A percentile compares a stretch with the other conserved stretches of the same genome.
phyloP scores from a whole-genome alignment of 805 yeast genomes.

The Metschnikowia dekortorum region DNA sequence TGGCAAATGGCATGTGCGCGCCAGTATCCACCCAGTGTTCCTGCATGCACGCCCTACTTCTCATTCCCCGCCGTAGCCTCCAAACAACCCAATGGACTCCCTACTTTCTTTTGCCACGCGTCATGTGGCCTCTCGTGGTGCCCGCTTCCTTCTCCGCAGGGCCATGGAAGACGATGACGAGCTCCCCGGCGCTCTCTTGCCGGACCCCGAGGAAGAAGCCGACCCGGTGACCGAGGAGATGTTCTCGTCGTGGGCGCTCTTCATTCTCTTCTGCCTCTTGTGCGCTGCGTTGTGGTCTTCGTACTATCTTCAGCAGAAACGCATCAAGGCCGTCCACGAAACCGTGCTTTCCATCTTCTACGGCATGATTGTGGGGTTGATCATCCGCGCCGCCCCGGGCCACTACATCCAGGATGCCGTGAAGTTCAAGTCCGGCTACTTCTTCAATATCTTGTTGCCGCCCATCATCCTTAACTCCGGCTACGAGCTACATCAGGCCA shows the following conservation, averaged over 20 bases:
- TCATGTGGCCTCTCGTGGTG: conserved; percentile 7
- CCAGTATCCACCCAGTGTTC: neutral
- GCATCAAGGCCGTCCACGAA: conserved; percentile 95
- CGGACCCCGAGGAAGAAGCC: conserved; percentile 56
- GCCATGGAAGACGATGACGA: conserved; percentile 30
- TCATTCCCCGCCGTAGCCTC: neutral
- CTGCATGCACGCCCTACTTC: neutral
- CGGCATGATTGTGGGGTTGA: conserved; percentile 93
- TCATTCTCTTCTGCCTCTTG: conserved; percentile 73
- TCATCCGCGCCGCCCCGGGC: conserved; percentile 89
- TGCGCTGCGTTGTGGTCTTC: conserved; percentile 94
- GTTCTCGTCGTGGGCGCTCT: conserved; percentile 95
- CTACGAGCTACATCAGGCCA: conserved; percentile 92
- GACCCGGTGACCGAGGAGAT: conserved; percentile 93
- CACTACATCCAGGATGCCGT: conserved; percentile 96
- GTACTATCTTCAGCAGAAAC: conserved; percentile 83
- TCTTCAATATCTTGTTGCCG: conserved; percentile 89
- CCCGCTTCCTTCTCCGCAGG: conserved; percentile 24
- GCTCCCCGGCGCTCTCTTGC: conserved; percentile 36
- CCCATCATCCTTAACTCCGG: conserved; percentile 97
- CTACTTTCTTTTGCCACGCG: conserved; percentile 6
- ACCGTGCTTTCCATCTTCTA: conserved; percentile 93
- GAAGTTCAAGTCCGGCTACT: conserved; percentile 89
- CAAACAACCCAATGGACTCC: conserved; percentile 8
- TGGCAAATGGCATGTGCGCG: too few species aligned